phyloP scores from a whole-genome alignment of 371 early-diverging fungal genomes.

The Rhizopus arrhizus region DNA sequence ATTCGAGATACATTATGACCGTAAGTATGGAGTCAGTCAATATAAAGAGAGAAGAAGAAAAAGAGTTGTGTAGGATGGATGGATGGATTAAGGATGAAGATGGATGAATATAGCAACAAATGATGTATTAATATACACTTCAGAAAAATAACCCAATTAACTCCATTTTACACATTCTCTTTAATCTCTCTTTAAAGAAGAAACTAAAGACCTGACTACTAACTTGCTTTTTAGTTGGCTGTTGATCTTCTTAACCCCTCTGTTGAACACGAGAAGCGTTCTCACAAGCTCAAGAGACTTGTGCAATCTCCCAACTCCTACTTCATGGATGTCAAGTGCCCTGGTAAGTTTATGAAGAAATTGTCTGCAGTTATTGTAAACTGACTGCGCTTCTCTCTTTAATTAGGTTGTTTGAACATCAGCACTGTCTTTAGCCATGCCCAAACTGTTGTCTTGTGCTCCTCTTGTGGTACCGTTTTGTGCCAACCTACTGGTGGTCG shows the following conservation, averaged over 20 bases:
- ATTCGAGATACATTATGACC: constrained; percentile 44
- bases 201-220: background rate
- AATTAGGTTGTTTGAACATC: constrained; percentile 90
- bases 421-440: constrained; percentile 99
- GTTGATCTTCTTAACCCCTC: constrained; percentile 98
- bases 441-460: constrained; percentile 97
- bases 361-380: background rate
- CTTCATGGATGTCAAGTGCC: constrained; percentile 99
- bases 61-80: constrained; percentile 13
- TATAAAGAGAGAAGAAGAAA: background rate
- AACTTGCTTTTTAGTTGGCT: constrained; percentile 75
- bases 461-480: constrained; percentile 92
- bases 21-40: constrained; percentile 27
- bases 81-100: constrained; percentile 8
- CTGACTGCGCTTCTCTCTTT: background rate
- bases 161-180: background rate
- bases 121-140: background rate
- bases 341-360: constrained; percentile 57
- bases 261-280: constrained; percentile 86
- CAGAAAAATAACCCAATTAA: background rate
- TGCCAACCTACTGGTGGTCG: constrained; percentile 99
- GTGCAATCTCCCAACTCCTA: constrained; percentile 99
- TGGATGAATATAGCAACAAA: background rate
- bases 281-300: constrained; percentile 99
- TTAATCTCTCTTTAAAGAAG: background rate